Percentiles rank a stretch among this genome's conserved stretches.
Evolutionary conservation across 2,329 filamentous ascomycete species (phyloP).

Genomic region (Claviceps fusiformis): DNA sequence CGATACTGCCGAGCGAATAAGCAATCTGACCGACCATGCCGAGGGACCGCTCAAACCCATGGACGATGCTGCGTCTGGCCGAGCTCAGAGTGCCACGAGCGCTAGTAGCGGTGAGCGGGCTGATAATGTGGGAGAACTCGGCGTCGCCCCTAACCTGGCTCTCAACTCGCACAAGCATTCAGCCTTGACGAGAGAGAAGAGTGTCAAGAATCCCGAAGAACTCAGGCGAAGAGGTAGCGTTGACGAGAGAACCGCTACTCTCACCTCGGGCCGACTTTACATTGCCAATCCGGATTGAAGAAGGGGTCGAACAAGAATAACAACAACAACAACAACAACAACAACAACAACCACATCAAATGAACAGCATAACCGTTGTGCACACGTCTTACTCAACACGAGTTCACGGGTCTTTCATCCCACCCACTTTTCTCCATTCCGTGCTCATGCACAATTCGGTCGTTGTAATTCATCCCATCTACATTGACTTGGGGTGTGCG

Average conservation of each 20-base stretch:
- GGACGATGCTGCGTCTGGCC: slow-evolving; percentile 32
- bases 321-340: neutral
- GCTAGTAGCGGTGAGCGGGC: slow-evolving; percentile 46
- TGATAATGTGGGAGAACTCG: slow-evolving; percentile 46
- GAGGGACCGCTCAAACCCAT: slow-evolving; percentile 14
- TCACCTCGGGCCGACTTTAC: slow-evolving; percentile 60
- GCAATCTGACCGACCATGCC: slow-evolving; percentile 34
- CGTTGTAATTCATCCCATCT: neutral
- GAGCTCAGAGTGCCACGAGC: slow-evolving; percentile 37
- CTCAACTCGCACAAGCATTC: slow-evolving; percentile 46
- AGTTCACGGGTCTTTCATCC: neutral
- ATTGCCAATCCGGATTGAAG: slow-evolving; percentile 69
- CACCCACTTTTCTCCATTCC: neutral
- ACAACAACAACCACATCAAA: too few relatives aligned
- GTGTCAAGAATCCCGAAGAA: slow-evolving; percentile 55
- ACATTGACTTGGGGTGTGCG: slow-evolving; percentile 9
- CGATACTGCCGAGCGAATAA: slow-evolving; percentile 41
- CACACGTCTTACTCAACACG: neutral
- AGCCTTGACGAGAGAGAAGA: slow-evolving; percentile 49
- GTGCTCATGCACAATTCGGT: neutral
- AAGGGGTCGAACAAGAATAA: neutral
- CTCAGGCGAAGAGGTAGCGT: slow-evolving; percentile 66
- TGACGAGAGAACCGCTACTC: slow-evolving; percentile 67
- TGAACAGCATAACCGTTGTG: too few relatives aligned
- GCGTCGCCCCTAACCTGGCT: slow-evolving; percentile 34